A percentile compares a stretch with the other conserved stretches of the same genome.
These are phyloP conservation scores for Pythium apleroticum DNA, from an alignment of 352 stramenopile species.

Conservation along the genomic window DNA sequence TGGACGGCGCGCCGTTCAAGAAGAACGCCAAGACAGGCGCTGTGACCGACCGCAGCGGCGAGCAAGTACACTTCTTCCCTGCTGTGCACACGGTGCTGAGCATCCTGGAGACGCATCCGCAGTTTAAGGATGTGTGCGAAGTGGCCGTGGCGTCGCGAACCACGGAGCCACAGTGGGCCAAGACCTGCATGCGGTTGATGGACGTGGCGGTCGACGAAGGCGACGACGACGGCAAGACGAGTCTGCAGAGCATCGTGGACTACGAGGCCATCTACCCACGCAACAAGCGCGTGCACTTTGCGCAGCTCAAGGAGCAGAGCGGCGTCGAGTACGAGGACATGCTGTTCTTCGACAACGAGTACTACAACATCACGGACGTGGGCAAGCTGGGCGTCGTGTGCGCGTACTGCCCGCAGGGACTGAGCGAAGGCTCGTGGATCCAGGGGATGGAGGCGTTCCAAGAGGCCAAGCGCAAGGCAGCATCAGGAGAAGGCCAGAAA, in stretches of 20 bases:
- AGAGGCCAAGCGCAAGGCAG: conserved; percentile 36
- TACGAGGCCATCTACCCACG: conserved; percentile 84
- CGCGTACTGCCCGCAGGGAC: conserved; percentile 73
- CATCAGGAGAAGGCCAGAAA: neutral
- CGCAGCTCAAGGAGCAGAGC: conserved; percentile 86
- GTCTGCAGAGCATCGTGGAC: conserved; percentile 61
- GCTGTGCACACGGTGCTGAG: conserved; percentile 68
- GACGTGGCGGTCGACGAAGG: conserved; percentile 35
- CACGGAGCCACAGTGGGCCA: conserved; percentile 72
- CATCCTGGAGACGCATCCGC: conserved; percentile 59
- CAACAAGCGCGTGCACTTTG: conserved; percentile 92
- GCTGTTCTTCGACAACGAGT: conserved; percentile 97
- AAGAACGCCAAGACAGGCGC: conserved; percentile 56
- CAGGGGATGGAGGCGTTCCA: conserved; percentile 75
- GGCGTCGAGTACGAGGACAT: conserved; percentile 92
- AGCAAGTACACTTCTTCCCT: conserved; percentile 80
- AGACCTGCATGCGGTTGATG: conserved; percentile 77
- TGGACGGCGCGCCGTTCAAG: conserved; percentile 76
- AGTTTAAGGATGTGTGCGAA: conserved; percentile 58
- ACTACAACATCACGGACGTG: conserved; percentile 77
- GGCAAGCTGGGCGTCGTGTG: conserved; percentile 69
- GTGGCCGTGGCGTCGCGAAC: conserved; percentile 76
- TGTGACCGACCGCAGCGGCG: conserved; percentile 65
- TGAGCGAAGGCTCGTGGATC: conserved; percentile 65
- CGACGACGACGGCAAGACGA: conserved; percentile 30